phyloP scores from a whole-genome alignment of 768 basidiomycete genomes.

The Termitomyces titanicus region DNA sequence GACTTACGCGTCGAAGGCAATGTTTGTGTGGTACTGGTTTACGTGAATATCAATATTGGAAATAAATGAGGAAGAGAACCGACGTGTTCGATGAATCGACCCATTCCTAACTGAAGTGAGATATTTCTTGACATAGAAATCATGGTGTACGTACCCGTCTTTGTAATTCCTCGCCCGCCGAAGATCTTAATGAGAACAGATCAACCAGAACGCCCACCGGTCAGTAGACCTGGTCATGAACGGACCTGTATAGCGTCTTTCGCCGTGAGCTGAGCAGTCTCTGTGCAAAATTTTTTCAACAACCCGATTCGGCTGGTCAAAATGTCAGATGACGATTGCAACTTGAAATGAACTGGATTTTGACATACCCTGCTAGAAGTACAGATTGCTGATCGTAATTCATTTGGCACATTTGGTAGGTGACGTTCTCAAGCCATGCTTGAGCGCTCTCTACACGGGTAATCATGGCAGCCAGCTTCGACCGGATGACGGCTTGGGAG shows the following conservation, averaged over 20 bases:
- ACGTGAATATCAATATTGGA: background rate
- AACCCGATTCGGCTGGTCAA: conserved; percentile 64
- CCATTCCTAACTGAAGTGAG: conserved; percentile 11
- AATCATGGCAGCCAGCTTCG: conserved; percentile 79
- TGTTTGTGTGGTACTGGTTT: conserved; percentile 20
- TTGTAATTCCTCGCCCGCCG: conserved; percentile 82
- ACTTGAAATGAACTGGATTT: background rate
- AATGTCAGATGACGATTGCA: background rate
- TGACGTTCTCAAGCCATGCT: conserved; percentile 84
- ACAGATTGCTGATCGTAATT: conserved; percentile 71
- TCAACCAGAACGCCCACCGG: background rate
- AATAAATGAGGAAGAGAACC: background rate
- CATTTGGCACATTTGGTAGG: conserved; percentile 88
- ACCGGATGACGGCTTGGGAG: conserved; percentile 70
- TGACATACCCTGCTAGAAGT: conserved; percentile 65
- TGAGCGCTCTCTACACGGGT: conserved; percentile 77
- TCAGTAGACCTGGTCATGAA: background rate
- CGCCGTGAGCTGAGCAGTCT: conserved; percentile 74
- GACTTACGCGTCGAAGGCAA: conserved; percentile 23
- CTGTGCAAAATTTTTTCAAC: conserved; percentile 75
- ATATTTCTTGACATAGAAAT: background rate
- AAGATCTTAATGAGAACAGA: conserved; percentile 59
- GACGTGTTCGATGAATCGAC: conserved; percentile 21
- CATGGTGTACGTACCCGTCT: conserved; percentile 52
- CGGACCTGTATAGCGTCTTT: conserved; percentile 58